Conservation (phyloP, 1,139 yeast genomes). For the Lipomyces yarrowii region DNA sequence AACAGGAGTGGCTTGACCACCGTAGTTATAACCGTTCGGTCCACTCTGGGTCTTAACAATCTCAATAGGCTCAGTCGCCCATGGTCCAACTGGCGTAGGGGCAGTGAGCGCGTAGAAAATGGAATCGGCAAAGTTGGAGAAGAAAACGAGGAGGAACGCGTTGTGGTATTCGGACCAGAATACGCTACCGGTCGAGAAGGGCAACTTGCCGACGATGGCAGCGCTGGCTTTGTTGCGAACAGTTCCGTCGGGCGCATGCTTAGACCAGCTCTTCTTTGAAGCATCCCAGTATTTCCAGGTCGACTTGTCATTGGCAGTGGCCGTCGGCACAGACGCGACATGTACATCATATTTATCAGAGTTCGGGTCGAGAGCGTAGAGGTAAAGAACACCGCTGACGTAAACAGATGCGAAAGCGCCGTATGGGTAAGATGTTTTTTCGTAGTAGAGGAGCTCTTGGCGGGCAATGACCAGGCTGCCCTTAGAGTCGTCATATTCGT, state of each 20-base stretch:
- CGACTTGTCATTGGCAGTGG: neutral
- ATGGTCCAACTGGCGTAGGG: constrained; percentile 11
- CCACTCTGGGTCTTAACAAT: constrained; percentile 5
- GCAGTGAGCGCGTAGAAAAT: constrained; percentile 5
- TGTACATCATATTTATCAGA: constrained; percentile 11
- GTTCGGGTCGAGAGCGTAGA: constrained; percentile 8
- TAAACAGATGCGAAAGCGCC: constrained; percentile 10
- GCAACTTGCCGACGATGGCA: neutral
- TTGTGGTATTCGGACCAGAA: constrained; percentile 14
- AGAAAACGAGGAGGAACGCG: constrained; percentile 11
- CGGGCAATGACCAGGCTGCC: constrained; percentile 3
- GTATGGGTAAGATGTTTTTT: neutral
- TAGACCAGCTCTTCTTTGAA: neutral
- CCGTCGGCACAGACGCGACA: constrained; percentile 6
- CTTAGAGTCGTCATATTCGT: constrained; percentile 11
- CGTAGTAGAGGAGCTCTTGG: neutral
- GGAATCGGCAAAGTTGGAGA: constrained; percentile 13
- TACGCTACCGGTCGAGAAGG: constrained; percentile 7
- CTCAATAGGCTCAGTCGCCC: neutral
- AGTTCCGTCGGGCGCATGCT: constrained; percentile 1
- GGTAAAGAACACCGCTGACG: constrained; percentile 10
- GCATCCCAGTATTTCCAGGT: constrained; percentile 10
- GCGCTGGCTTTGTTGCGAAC: neutral
- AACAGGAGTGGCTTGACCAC: constrained; percentile 13
- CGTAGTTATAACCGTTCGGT: constrained; percentile 13